Evolutionary conservation across 768 basidiomycete species (phyloP), one percentile per base, ranked within the genome.

Genomic region (Exidia glandulosa): DNA sequence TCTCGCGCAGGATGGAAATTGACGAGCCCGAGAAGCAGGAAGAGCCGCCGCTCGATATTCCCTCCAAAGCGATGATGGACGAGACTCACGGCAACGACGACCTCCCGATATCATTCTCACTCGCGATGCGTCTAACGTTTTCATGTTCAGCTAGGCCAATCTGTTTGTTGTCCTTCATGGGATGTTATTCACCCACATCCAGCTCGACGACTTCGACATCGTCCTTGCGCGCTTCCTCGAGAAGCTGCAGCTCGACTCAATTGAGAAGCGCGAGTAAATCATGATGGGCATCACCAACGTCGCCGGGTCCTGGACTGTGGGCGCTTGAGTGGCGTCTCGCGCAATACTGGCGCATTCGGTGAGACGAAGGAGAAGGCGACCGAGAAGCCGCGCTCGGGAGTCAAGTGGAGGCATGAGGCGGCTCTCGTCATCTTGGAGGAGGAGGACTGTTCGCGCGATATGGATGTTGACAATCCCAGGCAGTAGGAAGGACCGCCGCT

Each of bases 121-220:
- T n/a, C n/a, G n/a, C n/a, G n/a, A n/a, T n/a, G n/a, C n/a, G n/a
- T n/a, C n/a, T n/a, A n/a, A n/a, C n/a, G n/a, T n/a, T n/a, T n/a
- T n/a, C n/a, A n/a, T n/a, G n/a, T n/a, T n/a, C n/a, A n/a, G n/a
- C n/a, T n/a, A n/a, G n/a, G n/a, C n/a, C n/a, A n/a, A 94, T 29
- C 79, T 96, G 0, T 99, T 98, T 64, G 83, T 98, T 32, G 82
- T 92, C 12, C 76, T 99, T 0, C 96, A 98, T 61, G 94, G 96
- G 30, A 94, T 97, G 93, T 79, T 99, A 1, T 97, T 97, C 74
- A 98, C 96, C 14, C 87, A 89, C 63, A 92, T 96, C 63, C 82
- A 94, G 63, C 83, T 99, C 30, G 96, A 99, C 70, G 89, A 94
- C 69, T 98, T 98, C 68, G 74, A 81, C 47, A 78, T 85, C 13